Percentiles rank a stretch among this genome's conserved stretches.
Conservation (phyloP, 2,329 filamentous ascomycete species). For the Cladosporium halotolerans region DNA sequence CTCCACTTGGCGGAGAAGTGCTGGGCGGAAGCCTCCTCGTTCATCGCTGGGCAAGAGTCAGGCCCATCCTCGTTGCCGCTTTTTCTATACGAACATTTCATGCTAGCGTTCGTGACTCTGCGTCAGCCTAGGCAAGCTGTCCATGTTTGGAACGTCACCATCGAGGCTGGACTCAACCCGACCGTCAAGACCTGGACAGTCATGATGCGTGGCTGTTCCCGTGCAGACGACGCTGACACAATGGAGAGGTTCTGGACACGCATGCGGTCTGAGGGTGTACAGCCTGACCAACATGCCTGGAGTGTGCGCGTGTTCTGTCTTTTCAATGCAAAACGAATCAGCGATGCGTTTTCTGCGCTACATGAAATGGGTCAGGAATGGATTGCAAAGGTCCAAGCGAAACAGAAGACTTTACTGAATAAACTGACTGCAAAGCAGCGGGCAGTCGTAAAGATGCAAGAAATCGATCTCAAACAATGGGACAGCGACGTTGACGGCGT, state of each 20-base stretch:
- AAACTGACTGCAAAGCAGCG: slow-evolving; percentile 14
- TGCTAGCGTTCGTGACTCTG: slow-evolving; percentile 43
- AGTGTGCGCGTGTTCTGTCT: slow-evolving; percentile 62
- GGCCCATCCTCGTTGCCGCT: slow-evolving; percentile 19
- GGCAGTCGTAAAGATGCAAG: background rate
- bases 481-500: slow-evolving; percentile 33
- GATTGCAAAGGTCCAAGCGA: slow-evolving; percentile 35
- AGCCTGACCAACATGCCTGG: slow-evolving; percentile 63
- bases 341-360: slow-evolving; percentile 57
- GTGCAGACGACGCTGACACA: slow-evolving; percentile 51
- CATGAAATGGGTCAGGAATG: slow-evolving; percentile 60
- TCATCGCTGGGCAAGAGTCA: background rate
- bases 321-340: slow-evolving; percentile 49
- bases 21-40: slow-evolving; percentile 16
- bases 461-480: slow-evolving; percentile 15
- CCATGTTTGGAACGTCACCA: slow-evolving; percentile 53
- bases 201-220: slow-evolving; percentile 66
- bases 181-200: slow-evolving; percentile 62
- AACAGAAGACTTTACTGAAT: slow-evolving; percentile 16
- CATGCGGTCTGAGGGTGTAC: slow-evolving; percentile 51
- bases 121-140: slow-evolving; percentile 39
- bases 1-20: slow-evolving; percentile 14
- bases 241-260: slow-evolving; percentile 63
- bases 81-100: slow-evolving; percentile 35
- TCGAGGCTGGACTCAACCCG: slow-evolving; percentile 50